Evolutionary conservation across 352 stramenopile species (phyloP), one percentile per base, ranked within the genome.

Genomic region (Phytophthora macrochlamydospora): DNA sequence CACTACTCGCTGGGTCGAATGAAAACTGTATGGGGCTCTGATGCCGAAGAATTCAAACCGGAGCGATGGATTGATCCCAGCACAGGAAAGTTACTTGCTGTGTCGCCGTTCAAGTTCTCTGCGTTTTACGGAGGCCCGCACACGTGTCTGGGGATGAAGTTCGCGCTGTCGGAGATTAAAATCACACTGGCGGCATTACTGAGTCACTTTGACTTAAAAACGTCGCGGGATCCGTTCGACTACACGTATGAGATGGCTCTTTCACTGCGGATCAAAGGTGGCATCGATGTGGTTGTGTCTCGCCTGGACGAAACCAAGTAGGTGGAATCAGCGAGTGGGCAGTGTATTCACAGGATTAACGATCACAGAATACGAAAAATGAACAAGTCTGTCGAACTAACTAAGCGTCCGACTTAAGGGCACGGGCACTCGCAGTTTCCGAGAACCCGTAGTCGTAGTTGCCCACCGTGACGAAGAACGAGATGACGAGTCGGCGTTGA

Each of bases 101-200:
- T 81, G 42, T 80, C 71, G n/a, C 38, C 59, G 9, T 85, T 75
- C 69, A 76, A 78, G 49, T 90, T 89, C 51, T 73, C 63, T 24
- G 59, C 58, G 3, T 89, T 91, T 56, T 69, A 83, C 32, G 70
- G 64, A 7, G 78, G 82, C 2, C 71, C 71, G 1, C 76, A 79
- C 29, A 44, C 65, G 31, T 90, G 80, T 51, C 52, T 91, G 28
- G 78, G 82, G 3, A 69, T 73, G 70, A 78, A 76, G n/a, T 73
- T 83, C 42, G 72, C 69, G 0, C 70, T 83, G 54, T 68, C 68
- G 44, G 67, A 81, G 61, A 79, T 80, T 24, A 84, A 84, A 51
- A 83, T 79, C 53, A 66, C 70, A 3, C 58, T 66, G 0, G 52
- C 68, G 6, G 62, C 64, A 29, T 33, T 81, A 5, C 45, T 83